phyloP scores from a whole-genome alignment of 192 early-diverging fungal genomes.

The Backusella tarrabulga region DNA sequence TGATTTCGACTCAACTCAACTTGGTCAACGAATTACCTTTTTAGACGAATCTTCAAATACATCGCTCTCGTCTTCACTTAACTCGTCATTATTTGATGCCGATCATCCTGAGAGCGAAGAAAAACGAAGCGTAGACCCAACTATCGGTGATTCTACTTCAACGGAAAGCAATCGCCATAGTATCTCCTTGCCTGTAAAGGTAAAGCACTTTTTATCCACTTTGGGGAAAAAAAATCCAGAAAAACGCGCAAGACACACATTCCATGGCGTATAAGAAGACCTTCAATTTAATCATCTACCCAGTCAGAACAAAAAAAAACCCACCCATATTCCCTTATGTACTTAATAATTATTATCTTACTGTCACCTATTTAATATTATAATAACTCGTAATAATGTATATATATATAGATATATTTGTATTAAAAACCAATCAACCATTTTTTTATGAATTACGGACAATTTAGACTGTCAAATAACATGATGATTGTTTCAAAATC shows the following conservation, averaged over 20 bases:
- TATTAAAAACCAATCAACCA: no score
- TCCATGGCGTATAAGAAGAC: neutral
- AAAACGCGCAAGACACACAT: neutral
- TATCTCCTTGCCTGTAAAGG: neutral
- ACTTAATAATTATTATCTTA: neutral
- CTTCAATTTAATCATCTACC: neutral
- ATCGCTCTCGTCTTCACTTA: neutral
- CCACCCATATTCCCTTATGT: neutral
- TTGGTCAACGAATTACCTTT: neutral
- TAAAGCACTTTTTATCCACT: neutral
- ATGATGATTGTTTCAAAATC: no score
- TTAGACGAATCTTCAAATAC: neutral
- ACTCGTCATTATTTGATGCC: neutral
- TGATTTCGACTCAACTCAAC: neutral
- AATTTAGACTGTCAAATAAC: no score
- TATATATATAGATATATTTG: neutral
- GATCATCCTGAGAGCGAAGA: neutral
- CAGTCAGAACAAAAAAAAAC: neutral
- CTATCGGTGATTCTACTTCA: neutral
- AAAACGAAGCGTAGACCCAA: neutral
- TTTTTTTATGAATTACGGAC: no score
- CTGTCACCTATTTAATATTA: neutral
- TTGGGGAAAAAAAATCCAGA: neutral
- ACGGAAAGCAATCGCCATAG: neutral
- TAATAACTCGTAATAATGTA: neutral